Evolutionary conservation across 2,329 filamentous ascomycete genomes (phyloP), one percentile per base, ranked within the genome.

Genomic region (Beauveria sp.): DNA sequence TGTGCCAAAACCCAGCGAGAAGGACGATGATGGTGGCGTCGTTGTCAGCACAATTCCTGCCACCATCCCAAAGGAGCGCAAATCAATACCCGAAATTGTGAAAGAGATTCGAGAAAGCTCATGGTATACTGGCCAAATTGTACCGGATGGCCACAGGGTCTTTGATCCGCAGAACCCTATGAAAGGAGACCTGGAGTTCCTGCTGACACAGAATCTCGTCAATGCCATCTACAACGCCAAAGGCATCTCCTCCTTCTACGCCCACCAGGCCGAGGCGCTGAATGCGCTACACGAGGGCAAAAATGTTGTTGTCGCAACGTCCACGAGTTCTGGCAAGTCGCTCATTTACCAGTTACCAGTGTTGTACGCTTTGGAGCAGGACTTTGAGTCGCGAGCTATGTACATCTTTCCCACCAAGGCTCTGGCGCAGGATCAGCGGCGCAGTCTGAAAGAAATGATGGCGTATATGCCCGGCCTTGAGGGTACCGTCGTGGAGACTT

Each of bases 321-420:
- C 93, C 0, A 99, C 95, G 0, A 96, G 91, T 70, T 99, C 95
- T 1, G 95, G 95, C 12, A 99, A 99, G 74, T 97, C 92, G 6
- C 78, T 99, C n/a, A 97, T 99, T 64, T 99, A 98, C 70, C 95
- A 99, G 70, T 83, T 99, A 18, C 95, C 95, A 0, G 91, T 99
- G 50, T 77, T 99, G 12, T 87, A 96, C 70, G 89, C 91, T 55
- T 77, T 99, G 2, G 93, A 99, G 73, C 79, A 85, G 58, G 89
- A 98, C 68, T 77, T 75, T 2, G 80, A 87, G 61, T 90, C 90
- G 9, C 82, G 95, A 67, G 95, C 95, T 2, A 91, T 99, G 87
- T 98, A 97, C 72, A 96, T 99, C 42, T 99, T 99, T 64, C 95
- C 95, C 0, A 99, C 95, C 0, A 99, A 99, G 75, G 95, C 95